Conservation (phyloP, 1,139 yeast species). For the Magnusiomyces magnusii region DNA sequence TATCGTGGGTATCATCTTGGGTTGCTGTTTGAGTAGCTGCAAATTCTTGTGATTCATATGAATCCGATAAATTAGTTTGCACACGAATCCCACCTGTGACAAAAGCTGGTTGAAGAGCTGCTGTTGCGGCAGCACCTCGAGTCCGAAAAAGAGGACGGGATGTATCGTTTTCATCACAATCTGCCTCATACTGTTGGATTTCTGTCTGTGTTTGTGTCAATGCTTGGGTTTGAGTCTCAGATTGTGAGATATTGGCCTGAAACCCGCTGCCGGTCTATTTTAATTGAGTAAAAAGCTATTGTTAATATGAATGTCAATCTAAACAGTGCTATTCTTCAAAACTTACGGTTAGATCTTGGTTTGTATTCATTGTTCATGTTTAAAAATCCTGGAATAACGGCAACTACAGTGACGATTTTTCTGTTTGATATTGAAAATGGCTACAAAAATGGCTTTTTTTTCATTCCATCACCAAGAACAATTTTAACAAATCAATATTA, state of each 20-base stretch:
- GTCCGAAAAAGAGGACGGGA: not conserved
- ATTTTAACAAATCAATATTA: not conserved
- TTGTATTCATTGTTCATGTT: too few species aligned
- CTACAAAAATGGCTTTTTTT: not conserved
- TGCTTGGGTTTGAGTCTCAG: not conserved
- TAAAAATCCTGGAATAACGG: not conserved
- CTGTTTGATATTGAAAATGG: not conserved
- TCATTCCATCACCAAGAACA: too few species aligned
- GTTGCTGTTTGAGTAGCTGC: not conserved
- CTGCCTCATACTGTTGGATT: not conserved
- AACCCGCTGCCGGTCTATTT: not conserved
- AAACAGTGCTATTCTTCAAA: not conserved
- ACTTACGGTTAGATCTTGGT: too few species aligned
- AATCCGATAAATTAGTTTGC: not conserved
- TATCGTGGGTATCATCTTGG: not conserved
- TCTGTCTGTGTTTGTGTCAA: conserved; percentile 7
- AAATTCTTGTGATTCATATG: not conserved
- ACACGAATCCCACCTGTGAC: not conserved
- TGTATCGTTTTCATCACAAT: not conserved
- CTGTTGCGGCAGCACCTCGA: not conserved
- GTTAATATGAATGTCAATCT: not conserved
- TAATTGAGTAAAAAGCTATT: not conserved
- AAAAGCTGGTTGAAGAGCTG: not conserved
- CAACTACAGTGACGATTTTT: not conserved
- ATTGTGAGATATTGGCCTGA: not conserved